phyloP scores from a whole-genome alignment of 768 basidiomycete species.

The Russula griseocarnosa region DNA sequence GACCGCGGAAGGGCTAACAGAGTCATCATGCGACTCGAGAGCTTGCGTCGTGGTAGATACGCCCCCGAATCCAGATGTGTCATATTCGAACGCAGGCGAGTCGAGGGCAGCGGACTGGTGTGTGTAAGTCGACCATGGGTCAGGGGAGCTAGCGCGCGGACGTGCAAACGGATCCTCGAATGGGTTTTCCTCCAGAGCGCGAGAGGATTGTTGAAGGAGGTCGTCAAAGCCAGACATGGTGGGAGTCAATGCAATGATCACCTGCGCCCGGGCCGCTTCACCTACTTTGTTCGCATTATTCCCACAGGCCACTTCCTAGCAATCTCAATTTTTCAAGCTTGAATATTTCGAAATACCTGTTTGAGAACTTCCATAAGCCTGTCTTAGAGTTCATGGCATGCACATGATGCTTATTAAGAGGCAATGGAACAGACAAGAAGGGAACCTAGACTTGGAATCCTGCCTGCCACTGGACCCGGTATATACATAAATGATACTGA shows the following conservation, averaged over 20 bases:
- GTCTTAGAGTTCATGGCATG: too few species aligned
- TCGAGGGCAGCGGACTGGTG: constrained; percentile 1
- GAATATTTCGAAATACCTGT: too few species aligned
- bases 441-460: too few species aligned
- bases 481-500: too few species aligned
- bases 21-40: background rate
- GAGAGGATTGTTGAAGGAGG: constrained; percentile 29
- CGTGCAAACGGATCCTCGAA: constrained; percentile 33
- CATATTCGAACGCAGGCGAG: constrained; percentile 25
- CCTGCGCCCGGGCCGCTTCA: background rate
- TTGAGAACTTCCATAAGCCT: too few species aligned
- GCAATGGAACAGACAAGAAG: too few species aligned
- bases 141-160: constrained; percentile 30
- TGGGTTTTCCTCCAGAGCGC: constrained; percentile 32
- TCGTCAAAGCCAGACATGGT: constrained; percentile 33
- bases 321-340: too few species aligned
- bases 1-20: background rate
- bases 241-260: background rate
- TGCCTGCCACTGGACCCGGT: too few species aligned
- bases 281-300: background rate
- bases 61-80: constrained; percentile 18
- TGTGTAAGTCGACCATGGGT: constrained; percentile 31
- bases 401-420: too few species aligned
- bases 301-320: background rate
- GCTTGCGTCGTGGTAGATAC: constrained; percentile 9